A percentile compares a stretch with the other conserved stretches of the same genome.
Conservation (phyloP, 371 early-diverging fungal genomes). For the Ordospora pajunii region DNA sequence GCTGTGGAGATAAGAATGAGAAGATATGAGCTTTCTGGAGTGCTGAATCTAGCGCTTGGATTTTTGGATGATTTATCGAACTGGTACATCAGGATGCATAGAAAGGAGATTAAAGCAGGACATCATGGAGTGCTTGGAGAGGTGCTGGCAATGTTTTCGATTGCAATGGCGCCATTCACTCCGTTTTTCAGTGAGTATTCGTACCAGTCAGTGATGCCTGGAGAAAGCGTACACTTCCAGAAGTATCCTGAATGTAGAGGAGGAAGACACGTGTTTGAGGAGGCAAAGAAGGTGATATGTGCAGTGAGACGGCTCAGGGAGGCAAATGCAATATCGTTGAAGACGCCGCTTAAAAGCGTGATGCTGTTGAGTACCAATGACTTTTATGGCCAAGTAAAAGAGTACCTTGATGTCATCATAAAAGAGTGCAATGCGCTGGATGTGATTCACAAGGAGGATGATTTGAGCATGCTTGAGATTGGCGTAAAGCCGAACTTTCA, state of each 20-base stretch:
- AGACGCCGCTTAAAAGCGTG: slow-evolving; percentile 85
- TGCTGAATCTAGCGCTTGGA: slow-evolving; percentile 74
- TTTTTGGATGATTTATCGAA: slow-evolving; percentile 92
- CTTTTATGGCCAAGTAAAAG: slow-evolving; percentile 74
- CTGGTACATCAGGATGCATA: slow-evolving; percentile 98
- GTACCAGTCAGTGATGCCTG: slow-evolving; percentile 67
- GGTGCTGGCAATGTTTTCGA: slow-evolving; percentile 77
- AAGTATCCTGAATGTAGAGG: slow-evolving; percentile 27
- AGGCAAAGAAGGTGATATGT: slow-evolving; percentile 73
- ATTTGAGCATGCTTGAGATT: slow-evolving; percentile 24
- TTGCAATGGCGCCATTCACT: slow-evolving; percentile 92
- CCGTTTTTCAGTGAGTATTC: slow-evolving; percentile 94
- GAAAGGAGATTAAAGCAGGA: slow-evolving; percentile 86
- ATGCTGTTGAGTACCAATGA: slow-evolving; percentile 77
- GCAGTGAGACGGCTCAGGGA: slow-evolving; percentile 86
- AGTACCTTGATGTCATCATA: slow-evolving; percentile 65
- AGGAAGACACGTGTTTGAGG: slow-evolving; percentile 45
- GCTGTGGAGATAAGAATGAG: slow-evolving; percentile 37
- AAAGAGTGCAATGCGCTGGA: slow-evolving; percentile 55
- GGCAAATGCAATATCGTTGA: slow-evolving; percentile 77
- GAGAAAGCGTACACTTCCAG: slow-evolving; percentile 56
- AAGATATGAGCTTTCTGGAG: slow-evolving; percentile 81
- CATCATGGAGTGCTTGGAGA: slow-evolving; percentile 77
- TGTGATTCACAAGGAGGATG: slow-evolving; percentile 18
- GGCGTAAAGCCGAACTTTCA: slow-evolving; percentile 53